Evolutionary conservation across 2,329 filamentous ascomycete genomes (phyloP), one percentile per base, ranked within the genome.

Genomic region (Aureobasidium uvarum): DNA sequence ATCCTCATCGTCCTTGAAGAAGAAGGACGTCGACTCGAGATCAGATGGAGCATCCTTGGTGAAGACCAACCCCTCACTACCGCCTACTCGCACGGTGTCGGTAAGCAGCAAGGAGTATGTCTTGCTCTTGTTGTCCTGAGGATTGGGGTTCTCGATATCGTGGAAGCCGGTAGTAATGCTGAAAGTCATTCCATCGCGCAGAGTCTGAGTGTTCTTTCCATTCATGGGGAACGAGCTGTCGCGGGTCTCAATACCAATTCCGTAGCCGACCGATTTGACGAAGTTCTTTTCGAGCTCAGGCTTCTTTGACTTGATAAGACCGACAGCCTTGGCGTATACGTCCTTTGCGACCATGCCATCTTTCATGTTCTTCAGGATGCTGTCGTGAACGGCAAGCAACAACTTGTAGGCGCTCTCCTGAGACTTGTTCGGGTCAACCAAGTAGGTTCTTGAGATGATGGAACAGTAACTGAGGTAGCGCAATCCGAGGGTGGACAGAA

Each of bases 161-260:
- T 87, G 89, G 73, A 99, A 90, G 13, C 94, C 93, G 5, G 94
- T 95, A 38, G 91, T 92, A 71, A 99, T 86, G 72, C 89, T 90
- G 14, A 99, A 83, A 0, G 95, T 99, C 95, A 99, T 99, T 69
- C 96, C 96, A 73, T 98, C 96, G 77, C 94, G 96, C 66, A 99
- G 80, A 5, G 85, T 84, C 60, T 93, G 86, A 33, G 81, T 83
- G 75, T 93, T 98, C 81, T 99, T 99, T 67, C 83, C 89, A 72
- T 92, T 98, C 43, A 99, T 81, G 2, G 95, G 78, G 67, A 99
- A 84, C 5, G 92, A 94, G 2, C 85, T 80, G 74, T 99, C 95
- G 71, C 90, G 88, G 69, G 89, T 90, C 80, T 99, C 96, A 50
- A 98, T 91, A 68, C 95, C 96, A 71, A 99, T 91, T 55, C 92